phyloP scores from a whole-genome alignment of 805 yeast species.

The Yueomyces sp. region DNA sequence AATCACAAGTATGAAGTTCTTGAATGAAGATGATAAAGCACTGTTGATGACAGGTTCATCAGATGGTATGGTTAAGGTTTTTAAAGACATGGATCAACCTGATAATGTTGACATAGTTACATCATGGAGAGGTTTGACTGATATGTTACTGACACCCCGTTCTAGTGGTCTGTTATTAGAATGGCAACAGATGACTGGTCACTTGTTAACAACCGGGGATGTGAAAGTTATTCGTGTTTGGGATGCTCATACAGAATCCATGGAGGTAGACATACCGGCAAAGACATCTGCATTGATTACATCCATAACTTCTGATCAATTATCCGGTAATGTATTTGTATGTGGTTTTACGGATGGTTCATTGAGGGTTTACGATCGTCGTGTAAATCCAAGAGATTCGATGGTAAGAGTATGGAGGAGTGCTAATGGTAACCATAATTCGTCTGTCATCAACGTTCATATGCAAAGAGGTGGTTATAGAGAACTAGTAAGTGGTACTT shows the following conservation, averaged over 20 bases:
- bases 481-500: conserved; percentile 72
- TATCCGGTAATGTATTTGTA: conserved; percentile 78
- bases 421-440: conserved; percentile 30
- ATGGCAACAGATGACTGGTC: conserved; percentile 95
- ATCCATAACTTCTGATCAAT: conserved; percentile 85
- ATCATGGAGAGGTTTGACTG: conserved; percentile 89
- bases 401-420: conserved; percentile 74
- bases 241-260: conserved; percentile 93
- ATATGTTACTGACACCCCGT: conserved; percentile 64
- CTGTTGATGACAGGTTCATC: conserved; percentile 77
- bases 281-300: conserved; percentile 83
- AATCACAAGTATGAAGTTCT: conserved; percentile 70
- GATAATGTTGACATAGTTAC: conserved; percentile 52
- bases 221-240: conserved; percentile 82
- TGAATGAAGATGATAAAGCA: conserved; percentile 89
- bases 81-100: conserved; percentile 54
- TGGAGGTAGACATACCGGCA: conserved; percentile 80
- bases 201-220: conserved; percentile 86
- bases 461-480: conserved; percentile 96
- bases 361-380: conserved; percentile 78
- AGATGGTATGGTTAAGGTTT: conserved; percentile 87
- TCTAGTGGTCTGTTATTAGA: conserved; percentile 78
- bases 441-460: conserved; percentile 63
- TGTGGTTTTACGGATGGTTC: conserved; percentile 91
- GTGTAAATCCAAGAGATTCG: conserved; percentile 72